Conservation (phyloP, 768 basidiomycete species). For the Boletus coccyginus region DNA sequence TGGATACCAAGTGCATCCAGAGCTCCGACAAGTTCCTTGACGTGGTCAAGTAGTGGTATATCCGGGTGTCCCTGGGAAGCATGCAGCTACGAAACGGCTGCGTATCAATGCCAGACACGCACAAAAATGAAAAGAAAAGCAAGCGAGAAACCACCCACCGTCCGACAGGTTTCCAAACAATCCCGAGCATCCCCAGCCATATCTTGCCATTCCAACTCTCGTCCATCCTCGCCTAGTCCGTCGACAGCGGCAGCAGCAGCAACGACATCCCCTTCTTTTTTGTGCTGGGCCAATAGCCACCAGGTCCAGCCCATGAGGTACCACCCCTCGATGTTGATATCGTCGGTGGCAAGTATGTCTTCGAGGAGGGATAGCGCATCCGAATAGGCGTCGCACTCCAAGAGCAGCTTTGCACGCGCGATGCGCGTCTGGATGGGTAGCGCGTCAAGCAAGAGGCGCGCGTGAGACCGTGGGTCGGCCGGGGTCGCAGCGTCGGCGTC, state of each 20-base stretch:
- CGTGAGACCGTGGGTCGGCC: slow-evolving; percentile 30
- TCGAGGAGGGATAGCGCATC: slow-evolving; percentile 75
- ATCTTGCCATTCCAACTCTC: slow-evolving; percentile 64
- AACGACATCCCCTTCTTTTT: slow-evolving; percentile 52
- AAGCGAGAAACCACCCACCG: slow-evolving; percentile 42
- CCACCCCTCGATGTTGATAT: slow-evolving; percentile 88
- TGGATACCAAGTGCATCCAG: slow-evolving; percentile 66
- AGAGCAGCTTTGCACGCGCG: slow-evolving; percentile 73
- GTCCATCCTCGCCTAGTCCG: slow-evolving; percentile 35
- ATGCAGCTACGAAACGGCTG: slow-evolving; percentile 51
- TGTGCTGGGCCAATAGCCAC: slow-evolving; percentile 76
- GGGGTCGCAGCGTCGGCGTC: not conserved
- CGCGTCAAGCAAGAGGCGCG: slow-evolving; percentile 29
- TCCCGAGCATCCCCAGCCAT: slow-evolving; percentile 76
- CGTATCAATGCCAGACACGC: not conserved
- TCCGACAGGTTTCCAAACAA: slow-evolving; percentile 80
- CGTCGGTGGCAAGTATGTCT: slow-evolving; percentile 76
- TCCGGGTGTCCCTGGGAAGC: slow-evolving; percentile 72
- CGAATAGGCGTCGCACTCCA: slow-evolving; percentile 70
- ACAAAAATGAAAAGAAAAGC: too few relatives aligned
- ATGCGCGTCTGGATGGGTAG: slow-evolving; percentile 69
- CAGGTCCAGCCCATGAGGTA: slow-evolving; percentile 95
- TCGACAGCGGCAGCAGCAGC: slow-evolving; percentile 27
- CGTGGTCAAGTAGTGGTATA: slow-evolving; percentile 71
- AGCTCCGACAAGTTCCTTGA: slow-evolving; percentile 65